Base-by-base conservation (phyloP, 108 stramenopile species). In the Poteriospumella lacustris region DNA sequence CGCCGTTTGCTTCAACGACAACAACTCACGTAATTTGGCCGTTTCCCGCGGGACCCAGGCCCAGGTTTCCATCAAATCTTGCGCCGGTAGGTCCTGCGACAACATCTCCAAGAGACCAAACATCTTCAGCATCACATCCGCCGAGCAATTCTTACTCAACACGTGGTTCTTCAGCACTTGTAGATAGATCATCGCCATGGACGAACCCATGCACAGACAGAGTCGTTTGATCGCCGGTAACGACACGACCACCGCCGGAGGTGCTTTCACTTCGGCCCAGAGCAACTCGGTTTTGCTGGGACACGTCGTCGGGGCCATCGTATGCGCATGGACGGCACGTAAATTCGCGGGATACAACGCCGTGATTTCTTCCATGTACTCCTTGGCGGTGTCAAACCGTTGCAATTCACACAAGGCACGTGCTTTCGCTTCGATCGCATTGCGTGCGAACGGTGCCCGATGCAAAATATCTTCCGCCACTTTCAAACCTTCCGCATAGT, bases 401-500 rank as follows among this genome's bases (percentile, higher is more conserved):
- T 5, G 33, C 5, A 52, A 9, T 24, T 73, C 44, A 38, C 70
- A 73, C 47, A 73, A 73, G 28, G 70, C 70, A 52, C 42, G 5
- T 5, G 70, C 5, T 12, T 42, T 5, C 3, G 43, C 44, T 33
- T 12, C 31, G 3, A 12, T 3, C 31, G 70, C 5, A 26, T 5
- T 24, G 19, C 36, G 28, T 28, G 3, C 9, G 12, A 15, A 73
- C 5, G 70, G 70, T 5, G 31, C 31, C 42, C 9, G 5, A n/a
- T 24, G 5, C 5, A 73, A 24, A 44, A 73, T 44, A 12, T 73
- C 40, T 38, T 73, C 70, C 9, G 41, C 12, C 5, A 56, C 24
- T 38, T 73, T 44, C n/a, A 73, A 42, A 12, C 28, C 47, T 42
- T 64, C 60, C 28, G 60, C 15, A 64, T 64, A 64, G 36, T 64